These are phyloP conservation scores for Geotrichum reessii DNA, from an alignment of 1,139 yeast genomes.

Conservation along the genomic window DNA sequence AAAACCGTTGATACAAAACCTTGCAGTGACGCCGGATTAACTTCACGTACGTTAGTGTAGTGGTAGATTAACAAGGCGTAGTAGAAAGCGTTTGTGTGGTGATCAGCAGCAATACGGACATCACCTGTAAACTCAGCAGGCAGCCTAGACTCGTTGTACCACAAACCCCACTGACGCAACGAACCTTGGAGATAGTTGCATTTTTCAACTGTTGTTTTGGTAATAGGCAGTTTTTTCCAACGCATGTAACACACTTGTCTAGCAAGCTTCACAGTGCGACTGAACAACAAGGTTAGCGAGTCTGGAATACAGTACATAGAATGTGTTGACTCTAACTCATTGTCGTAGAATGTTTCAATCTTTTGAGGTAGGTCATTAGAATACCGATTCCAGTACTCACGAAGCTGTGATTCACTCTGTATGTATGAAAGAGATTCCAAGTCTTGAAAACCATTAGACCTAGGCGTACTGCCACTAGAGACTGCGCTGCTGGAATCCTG, in stretches of 20 bases:
- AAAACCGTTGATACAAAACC: constrained; percentile 57
- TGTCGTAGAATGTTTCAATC: constrained; percentile 28
- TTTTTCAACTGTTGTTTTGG: constrained; percentile 43
- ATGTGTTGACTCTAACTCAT: constrained; percentile 59
- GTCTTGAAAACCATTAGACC: background rate
- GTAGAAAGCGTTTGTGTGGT: constrained; percentile 76
- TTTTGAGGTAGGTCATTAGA: constrained; percentile 19
- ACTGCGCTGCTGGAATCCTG: background rate
- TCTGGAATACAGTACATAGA: constrained; percentile 82
- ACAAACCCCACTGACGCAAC: constrained; percentile 55
- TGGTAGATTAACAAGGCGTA: constrained; percentile 71
- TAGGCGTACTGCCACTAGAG: background rate
- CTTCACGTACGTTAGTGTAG: constrained; percentile 57
- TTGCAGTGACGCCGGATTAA: constrained; percentile 50
- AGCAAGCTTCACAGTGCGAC: constrained; percentile 42
- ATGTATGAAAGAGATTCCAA: constrained; percentile 25
- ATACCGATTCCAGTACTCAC: constrained; percentile 29
- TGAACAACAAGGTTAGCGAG: constrained; percentile 64
- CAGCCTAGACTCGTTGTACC: constrained; percentile 26
- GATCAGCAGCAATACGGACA: constrained; percentile 62
- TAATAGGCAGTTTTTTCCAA: constrained; percentile 33
- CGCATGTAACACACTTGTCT: constrained; percentile 54
- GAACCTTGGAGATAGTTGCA: constrained; percentile 48
- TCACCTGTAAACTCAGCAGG: constrained; percentile 28
- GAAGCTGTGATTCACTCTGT: constrained; percentile 28